A percentile compares a stretch with the other conserved stretches of the same genome.
Conservation (phyloP, 352 stramenopile species). For the Peronospora destructor region DNA sequence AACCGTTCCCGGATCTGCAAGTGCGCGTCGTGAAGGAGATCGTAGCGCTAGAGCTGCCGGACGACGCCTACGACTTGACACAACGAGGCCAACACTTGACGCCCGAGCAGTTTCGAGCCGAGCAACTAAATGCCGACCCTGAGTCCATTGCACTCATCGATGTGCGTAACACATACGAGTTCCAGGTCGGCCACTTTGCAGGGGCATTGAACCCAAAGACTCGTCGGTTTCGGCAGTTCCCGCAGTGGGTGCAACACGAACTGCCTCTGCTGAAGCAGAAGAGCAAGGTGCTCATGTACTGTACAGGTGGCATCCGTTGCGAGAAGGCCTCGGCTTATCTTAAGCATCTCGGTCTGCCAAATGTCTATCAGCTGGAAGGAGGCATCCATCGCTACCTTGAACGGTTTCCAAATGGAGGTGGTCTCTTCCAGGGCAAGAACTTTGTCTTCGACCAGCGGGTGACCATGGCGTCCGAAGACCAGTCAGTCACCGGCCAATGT, state of each 20-base stretch:
- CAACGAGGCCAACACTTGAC: slow-evolving; percentile 48
- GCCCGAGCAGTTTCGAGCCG: slow-evolving; percentile 54
- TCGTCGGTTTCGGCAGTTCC: slow-evolving; percentile 74
- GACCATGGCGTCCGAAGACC: slow-evolving; percentile 47
- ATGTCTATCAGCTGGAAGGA: slow-evolving; percentile 74
- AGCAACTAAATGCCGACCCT: slow-evolving; percentile 19
- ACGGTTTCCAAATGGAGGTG: slow-evolving; percentile 58
- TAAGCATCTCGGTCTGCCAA: slow-evolving; percentile 51
- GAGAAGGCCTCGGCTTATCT: slow-evolving; percentile 82
- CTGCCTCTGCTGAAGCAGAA: slow-evolving; percentile 55
- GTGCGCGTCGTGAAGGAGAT: slow-evolving; percentile 67
- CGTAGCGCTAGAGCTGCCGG: slow-evolving; percentile 65
- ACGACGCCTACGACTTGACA: slow-evolving; percentile 40
- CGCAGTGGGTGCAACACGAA: slow-evolving; percentile 50
- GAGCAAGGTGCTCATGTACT: slow-evolving; percentile 83
- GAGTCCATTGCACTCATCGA: slow-evolving; percentile 53
- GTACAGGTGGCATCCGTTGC: slow-evolving; percentile 76
- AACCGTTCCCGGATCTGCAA: slow-evolving; percentile 60
- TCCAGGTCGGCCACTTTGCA: slow-evolving; percentile 66
- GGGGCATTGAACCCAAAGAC: slow-evolving; percentile 75
- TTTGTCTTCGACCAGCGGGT: slow-evolving; percentile 85
- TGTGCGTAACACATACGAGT: slow-evolving; percentile 81
- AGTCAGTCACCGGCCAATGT: slow-evolving; percentile 57
- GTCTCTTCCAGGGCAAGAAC: slow-evolving; percentile 75
- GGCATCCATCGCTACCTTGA: slow-evolving; percentile 84